phyloP scores from a whole-genome alignment of 2,329 filamentous ascomycete species.

The Atkinsonella texensis region DNA sequence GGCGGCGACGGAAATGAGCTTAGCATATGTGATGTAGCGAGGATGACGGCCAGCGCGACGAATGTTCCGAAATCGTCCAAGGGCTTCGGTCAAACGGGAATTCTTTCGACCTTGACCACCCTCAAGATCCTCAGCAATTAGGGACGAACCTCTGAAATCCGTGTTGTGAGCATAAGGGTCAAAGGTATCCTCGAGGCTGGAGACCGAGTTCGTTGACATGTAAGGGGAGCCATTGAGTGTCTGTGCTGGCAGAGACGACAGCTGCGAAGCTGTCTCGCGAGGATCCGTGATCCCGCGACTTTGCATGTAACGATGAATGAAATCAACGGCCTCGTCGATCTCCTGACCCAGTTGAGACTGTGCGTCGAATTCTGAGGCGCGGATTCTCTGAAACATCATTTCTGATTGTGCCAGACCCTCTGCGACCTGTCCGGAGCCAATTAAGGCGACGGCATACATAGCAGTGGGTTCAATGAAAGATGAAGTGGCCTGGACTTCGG shows the following conservation, averaged over 20 bases:
- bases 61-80: constrained; percentile 82
- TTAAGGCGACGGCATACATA: constrained; percentile 82
- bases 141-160: constrained; percentile 84
- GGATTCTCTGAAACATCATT: constrained; percentile 77
- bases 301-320: constrained; percentile 48
- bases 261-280: constrained; percentile 37
- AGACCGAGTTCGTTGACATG: constrained; percentile 41
- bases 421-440: constrained; percentile 73
- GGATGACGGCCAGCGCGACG: constrained; percentile 84
- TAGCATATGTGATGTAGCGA: constrained; percentile 92
- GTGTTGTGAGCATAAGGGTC: constrained; percentile 86
- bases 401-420: constrained; percentile 71
- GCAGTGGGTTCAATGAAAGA: constrained; percentile 75
- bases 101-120: constrained; percentile 62
- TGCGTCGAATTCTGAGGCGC: constrained; percentile 40
- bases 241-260: constrained; percentile 31
- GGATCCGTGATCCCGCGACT: constrained; percentile 42
- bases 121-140: constrained; percentile 84
- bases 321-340: constrained; percentile 76
- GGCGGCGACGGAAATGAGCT: constrained; percentile 82
- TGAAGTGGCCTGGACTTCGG: constrained; percentile 45
- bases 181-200: constrained; percentile 66
- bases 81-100: constrained; percentile 64
- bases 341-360: constrained; percentile 56
- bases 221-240: constrained; percentile 34